Conservation (phyloP, 495 filamentous ascomycete species). For the Daldinia concentrica region DNA sequence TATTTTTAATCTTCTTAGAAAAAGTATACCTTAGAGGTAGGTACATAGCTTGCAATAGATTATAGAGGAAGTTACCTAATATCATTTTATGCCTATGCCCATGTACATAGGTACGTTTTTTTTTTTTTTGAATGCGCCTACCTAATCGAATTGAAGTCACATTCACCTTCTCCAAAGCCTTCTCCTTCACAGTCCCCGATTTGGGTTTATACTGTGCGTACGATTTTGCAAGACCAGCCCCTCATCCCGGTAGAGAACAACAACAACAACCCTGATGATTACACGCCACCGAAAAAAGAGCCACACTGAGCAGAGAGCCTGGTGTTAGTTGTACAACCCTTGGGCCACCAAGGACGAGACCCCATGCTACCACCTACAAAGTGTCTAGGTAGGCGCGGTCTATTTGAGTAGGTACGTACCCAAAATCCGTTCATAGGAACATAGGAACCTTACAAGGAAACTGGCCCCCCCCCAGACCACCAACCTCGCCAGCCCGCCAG, state of each 20-base stretch:
- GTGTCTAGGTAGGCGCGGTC: constrained; percentile 11
- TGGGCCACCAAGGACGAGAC: constrained; percentile 39
- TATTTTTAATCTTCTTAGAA: too few relatives aligned
- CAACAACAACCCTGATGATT: constrained; percentile 39
- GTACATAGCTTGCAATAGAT: not conserved
- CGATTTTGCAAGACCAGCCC: constrained; percentile 37
- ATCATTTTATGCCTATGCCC: not conserved
- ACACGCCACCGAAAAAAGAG: constrained; percentile 46
- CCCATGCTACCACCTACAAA: constrained; percentile 31
- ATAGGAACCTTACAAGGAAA: constrained; percentile 21
- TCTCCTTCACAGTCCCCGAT: constrained; percentile 16
- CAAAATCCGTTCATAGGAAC: constrained; percentile 4
- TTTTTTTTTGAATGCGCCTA: constrained; percentile 9
- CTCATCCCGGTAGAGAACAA: constrained; percentile 30
- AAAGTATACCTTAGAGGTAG: too few relatives aligned
- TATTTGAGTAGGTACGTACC: constrained; percentile 17
- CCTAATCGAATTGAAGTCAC: constrained; percentile 13
- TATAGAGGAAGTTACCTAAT: not conserved
- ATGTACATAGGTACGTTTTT: not conserved
- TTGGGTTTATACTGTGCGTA: constrained; percentile 21
- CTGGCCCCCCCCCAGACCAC: constrained; percentile 26
- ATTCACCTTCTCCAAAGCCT: constrained; percentile 9
- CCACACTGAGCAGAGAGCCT: constrained; percentile 43
- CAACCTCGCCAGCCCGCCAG: constrained; percentile 34
- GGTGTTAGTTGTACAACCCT: constrained; percentile 45